A percentile compares a stretch with the other conserved stretches of the same genome.
Evolutionary conservation across 75 land plant species (phyloP).

Genomic region (Sequoiadendron giganteum): DNA sequence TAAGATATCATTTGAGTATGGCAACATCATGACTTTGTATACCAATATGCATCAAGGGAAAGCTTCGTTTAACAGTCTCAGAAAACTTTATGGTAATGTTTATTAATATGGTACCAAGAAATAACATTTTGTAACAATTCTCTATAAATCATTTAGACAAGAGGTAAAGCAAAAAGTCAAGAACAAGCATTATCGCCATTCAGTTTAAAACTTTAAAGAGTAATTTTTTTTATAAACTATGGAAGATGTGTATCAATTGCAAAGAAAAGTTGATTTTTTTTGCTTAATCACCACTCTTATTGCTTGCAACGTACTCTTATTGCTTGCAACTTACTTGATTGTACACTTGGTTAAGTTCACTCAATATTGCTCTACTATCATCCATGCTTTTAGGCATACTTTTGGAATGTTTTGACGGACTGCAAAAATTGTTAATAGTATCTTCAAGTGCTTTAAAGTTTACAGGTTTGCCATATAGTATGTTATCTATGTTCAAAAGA

Average conservation of each 20-base stretch:
- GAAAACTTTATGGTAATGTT: neutral
- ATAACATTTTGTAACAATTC: neutral
- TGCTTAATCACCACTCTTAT: neutral
- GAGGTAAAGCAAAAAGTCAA: neutral
- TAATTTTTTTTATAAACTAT: neutral
- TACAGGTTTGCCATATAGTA: neutral
- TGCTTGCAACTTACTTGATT: too few relatives aligned
- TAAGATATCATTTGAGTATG: neutral
- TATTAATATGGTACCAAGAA: neutral
- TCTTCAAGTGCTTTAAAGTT: neutral
- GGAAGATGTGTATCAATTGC: neutral
- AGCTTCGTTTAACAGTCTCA: neutral
- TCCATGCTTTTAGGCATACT: neutral
- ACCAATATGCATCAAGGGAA: neutral
- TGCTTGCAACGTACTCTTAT: slow-evolving; percentile 3
- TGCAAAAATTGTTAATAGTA: neutral
- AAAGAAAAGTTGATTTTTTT: neutral
- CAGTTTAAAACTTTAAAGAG: neutral
- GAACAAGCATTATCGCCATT: neutral
- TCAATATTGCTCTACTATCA: neutral
- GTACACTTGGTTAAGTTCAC: neutral
- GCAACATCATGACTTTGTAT: neutral
- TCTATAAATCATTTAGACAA: neutral
- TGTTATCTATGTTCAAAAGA: neutral
- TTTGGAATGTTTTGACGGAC: neutral